A percentile compares a stretch with the other conserved stretches of the same genome.
Conservation (phyloP, 2,329 filamentous ascomycete genomes). For the Blastomyces emzantsi region DNA sequence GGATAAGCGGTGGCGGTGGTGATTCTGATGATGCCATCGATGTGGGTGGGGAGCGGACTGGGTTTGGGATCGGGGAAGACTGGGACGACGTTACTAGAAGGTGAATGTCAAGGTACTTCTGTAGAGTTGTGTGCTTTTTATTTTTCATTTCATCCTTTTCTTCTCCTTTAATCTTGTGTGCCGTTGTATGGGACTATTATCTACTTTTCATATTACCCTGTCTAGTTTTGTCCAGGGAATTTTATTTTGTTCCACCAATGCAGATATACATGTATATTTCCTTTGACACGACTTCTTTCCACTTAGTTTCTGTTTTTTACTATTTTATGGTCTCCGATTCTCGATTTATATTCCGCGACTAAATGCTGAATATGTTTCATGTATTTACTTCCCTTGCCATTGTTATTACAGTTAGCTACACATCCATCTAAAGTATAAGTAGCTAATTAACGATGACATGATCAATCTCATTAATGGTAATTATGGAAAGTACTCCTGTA, state of each 20-base stretch:
- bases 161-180: not conserved
- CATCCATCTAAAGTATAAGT: not conserved
- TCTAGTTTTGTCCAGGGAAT: not conserved
- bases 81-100: not conserved
- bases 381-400: not conserved
- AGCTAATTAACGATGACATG: not conserved
- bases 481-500: not conserved
- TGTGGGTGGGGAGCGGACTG: not conserved
- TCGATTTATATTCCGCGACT: not conserved
- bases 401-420: not conserved
- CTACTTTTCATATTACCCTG: not conserved
- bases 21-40: not conserved
- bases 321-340: not conserved
- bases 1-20: constrained; percentile 9
- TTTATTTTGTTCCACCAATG: not conserved
- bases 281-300: not conserved
- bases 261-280: not conserved
- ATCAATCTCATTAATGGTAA: not conserved
- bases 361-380: not conserved
- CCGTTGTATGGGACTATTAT: not conserved
- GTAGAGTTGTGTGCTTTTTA: not conserved
- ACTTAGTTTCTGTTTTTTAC: not conserved
- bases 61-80: not conserved
- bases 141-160: not conserved
- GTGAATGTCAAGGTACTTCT: not conserved